Conservation (phyloP, 768 basidiomycete genomes). For the Sporobolomyces phaffii region DNA sequence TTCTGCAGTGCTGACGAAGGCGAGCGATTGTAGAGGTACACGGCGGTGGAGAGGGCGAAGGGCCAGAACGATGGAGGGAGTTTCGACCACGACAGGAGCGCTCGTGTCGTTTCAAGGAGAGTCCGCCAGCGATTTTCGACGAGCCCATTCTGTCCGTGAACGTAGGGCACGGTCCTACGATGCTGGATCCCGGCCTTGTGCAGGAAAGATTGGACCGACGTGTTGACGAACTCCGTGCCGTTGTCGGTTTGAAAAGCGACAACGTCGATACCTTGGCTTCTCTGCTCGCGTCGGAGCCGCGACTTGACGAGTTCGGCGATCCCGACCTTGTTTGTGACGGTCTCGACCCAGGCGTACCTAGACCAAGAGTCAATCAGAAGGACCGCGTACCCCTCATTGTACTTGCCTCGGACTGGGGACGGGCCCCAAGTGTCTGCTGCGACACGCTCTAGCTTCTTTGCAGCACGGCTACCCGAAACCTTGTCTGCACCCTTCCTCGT, state of each 20-base stretch:
- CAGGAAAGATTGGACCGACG: neutral
- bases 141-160: constrained; percentile 15
- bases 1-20: constrained; percentile 10
- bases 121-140: constrained; percentile 17
- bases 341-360: no score
- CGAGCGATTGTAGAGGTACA: constrained; percentile 31
- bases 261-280: no score
- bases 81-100: neutral
- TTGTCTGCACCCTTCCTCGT: no score
- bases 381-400: neutral
- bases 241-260: neutral
- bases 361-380: neutral
- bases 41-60: neutral
- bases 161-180: neutral
- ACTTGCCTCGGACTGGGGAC: neutral
- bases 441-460: neutral
- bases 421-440: neutral
- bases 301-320: no score
- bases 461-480: neutral
- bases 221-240: neutral
- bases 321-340: no score
- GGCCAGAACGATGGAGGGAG: constrained; percentile 7
- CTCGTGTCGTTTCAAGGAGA: neutral
- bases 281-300: no score
- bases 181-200: neutral